These are phyloP conservation scores for Pichia paraexigua DNA, from an alignment of 805 yeast genomes.

Conservation along the genomic window DNA sequence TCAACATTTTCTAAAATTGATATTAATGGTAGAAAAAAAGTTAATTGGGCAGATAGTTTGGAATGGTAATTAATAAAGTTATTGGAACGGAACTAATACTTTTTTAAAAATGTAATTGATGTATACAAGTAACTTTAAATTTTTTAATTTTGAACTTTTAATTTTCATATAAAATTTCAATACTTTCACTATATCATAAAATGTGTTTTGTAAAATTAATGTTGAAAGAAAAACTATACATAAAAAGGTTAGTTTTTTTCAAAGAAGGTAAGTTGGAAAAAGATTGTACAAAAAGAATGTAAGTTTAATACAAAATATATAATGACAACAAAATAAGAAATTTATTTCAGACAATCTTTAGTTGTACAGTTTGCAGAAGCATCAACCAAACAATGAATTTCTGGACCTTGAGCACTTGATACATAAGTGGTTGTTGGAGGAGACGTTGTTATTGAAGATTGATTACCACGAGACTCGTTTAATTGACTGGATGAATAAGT, in stretches of 20 bases:
- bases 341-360: constrained; percentile 27
- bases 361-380: constrained; percentile 46
- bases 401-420: constrained; percentile 19
- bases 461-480: neutral
- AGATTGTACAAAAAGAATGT: neutral
- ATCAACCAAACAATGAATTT: constrained; percentile 40
- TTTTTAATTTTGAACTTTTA: no score
- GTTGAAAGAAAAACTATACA: neutral
- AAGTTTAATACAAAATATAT: neutral
- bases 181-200: no score
- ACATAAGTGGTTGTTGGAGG: neutral
- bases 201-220: neutral
- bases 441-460: neutral
- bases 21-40: constrained; percentile 14
- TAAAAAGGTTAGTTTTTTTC: neutral
- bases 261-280: neutral
- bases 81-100: neutral
- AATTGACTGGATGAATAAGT: constrained; percentile 18
- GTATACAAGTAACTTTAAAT: constrained; percentile 34
- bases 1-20: neutral
- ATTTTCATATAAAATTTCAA: no score
- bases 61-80: constrained; percentile 21
- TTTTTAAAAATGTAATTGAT: neutral
- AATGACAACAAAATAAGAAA: neutral
- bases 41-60: constrained; percentile 25